These are phyloP conservation scores for Plasmodium berghei DNA, from an alignment of 169 alveolate genomes.

Conservation along the genomic window DNA sequence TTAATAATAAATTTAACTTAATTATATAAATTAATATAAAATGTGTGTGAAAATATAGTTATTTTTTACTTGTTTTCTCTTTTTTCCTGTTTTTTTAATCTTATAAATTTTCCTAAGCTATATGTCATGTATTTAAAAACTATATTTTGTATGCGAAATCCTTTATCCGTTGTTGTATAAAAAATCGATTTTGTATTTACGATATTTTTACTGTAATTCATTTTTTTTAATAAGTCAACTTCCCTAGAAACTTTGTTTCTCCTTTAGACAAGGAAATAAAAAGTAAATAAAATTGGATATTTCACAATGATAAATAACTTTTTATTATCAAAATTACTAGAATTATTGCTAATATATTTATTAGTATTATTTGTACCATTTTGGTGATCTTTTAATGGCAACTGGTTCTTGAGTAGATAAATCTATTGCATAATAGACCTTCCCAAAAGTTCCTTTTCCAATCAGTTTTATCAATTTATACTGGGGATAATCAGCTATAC, in stretches of 20 bases:
- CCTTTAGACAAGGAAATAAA: slow-evolving; percentile 5
- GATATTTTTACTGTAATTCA: slow-evolving; percentile 51
- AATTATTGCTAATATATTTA: too few species aligned
- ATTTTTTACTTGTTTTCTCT: slow-evolving; percentile 54
- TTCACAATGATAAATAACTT: background rate
- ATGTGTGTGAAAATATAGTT: background rate
- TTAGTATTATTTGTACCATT: slow-evolving; percentile 7
- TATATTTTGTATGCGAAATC: slow-evolving; percentile 56
- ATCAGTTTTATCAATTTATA: slow-evolving; percentile 50
- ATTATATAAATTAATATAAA: too few species aligned
- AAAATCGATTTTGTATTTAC: slow-evolving; percentile 47
- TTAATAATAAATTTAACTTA: background rate
- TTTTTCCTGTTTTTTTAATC: slow-evolving; percentile 63
- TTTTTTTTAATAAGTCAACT: slow-evolving; percentile 54
- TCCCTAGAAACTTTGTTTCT: slow-evolving; percentile 75
- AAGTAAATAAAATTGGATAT: background rate
- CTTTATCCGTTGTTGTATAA: slow-evolving; percentile 62
- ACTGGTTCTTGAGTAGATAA: slow-evolving; percentile 64
- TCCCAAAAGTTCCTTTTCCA: slow-evolving; percentile 73
- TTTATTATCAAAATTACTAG: too few species aligned
- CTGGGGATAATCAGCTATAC: slow-evolving; percentile 17
- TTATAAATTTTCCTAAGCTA: slow-evolving; percentile 59
- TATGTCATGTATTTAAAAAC: slow-evolving; percentile 70
- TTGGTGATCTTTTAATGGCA: slow-evolving; percentile 70
- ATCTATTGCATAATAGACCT: slow-evolving; percentile 65